A percentile compares a stretch with the other conserved stretches of the same genome.
Conservation (phyloP, 495 filamentous ascomycete genomes). For the Penicillium salamii region DNA sequence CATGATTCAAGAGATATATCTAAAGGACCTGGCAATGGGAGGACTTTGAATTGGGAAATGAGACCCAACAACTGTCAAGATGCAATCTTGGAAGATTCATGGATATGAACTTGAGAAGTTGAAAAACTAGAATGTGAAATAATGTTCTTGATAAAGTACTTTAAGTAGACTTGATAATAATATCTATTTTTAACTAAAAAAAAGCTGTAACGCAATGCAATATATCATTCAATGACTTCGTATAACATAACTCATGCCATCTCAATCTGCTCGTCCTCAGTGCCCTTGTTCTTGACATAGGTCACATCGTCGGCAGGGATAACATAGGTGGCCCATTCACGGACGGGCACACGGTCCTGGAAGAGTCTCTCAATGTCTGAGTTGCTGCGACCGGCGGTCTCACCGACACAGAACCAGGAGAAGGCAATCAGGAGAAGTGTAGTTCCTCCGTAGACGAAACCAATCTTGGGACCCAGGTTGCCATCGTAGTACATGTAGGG, state of each 20-base stretch:
- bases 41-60: too few relatives aligned
- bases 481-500: constrained; percentile 39
- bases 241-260: constrained; percentile 11
- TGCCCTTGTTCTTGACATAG: constrained; percentile 5
- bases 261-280: constrained; percentile 17
- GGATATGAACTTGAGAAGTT: too few relatives aligned
- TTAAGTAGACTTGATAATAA: too few relatives aligned
- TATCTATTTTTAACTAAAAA: too few relatives aligned
- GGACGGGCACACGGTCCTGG: constrained; percentile 20
- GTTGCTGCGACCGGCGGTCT: constrained; percentile 29
- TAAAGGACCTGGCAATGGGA: too few relatives aligned
- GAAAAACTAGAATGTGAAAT: too few relatives aligned
- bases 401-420: constrained; percentile 41
- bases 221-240: neutral
- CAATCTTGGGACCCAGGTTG: constrained; percentile 35
- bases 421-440: constrained; percentile 29
- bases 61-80: too few relatives aligned
- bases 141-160: too few relatives aligned
- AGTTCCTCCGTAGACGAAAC: constrained; percentile 35
- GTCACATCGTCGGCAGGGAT: constrained; percentile 6
- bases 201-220: too few relatives aligned
- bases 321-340: constrained; percentile 21
- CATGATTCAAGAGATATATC: too few relatives aligned
- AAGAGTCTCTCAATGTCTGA: constrained; percentile 33
- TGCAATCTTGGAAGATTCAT: too few relatives aligned